phyloP scores from a whole-genome alignment of 192 early-diverging fungal species.

The Geranomyces michiganensis region DNA sequence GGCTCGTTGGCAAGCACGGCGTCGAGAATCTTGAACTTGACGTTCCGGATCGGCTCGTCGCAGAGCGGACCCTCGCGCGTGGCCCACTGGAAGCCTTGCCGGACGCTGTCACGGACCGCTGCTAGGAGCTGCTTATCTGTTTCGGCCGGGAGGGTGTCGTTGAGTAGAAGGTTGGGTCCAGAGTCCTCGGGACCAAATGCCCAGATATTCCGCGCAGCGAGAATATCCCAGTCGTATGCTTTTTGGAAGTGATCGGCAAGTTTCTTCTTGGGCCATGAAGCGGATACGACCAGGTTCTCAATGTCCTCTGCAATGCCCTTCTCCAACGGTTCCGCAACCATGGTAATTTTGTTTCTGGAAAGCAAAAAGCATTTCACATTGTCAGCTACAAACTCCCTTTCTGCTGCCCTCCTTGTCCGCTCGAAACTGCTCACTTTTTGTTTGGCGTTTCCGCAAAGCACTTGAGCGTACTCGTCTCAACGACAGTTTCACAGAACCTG shows the following conservation, averaged over 20 bases:
- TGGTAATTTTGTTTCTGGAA: slow-evolving; percentile 88
- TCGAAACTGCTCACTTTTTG: slow-evolving; percentile 71
- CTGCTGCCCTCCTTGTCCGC: too few relatives aligned
- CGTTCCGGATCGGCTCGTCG: slow-evolving; percentile 96
- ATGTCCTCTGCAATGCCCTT: slow-evolving; percentile 91
- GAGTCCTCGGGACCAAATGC: slow-evolving; percentile 92
- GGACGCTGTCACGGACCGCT: slow-evolving; percentile 80
- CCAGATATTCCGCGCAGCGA: slow-evolving; percentile 94
- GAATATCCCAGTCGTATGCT: slow-evolving; percentile 92
- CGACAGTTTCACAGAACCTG: slow-evolving; percentile 91
- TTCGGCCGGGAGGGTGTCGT: slow-evolving; percentile 94
- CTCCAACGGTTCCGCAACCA: slow-evolving; percentile 94
- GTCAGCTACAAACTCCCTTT: background rate
- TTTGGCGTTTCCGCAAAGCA: slow-evolving; percentile 99
- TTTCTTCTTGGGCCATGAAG: slow-evolving; percentile 71
- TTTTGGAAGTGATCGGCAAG: slow-evolving; percentile 80
- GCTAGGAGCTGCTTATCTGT: slow-evolving; percentile 79
- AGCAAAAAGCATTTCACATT: background rate
- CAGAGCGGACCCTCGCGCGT: slow-evolving; percentile 93
- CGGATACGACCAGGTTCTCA: slow-evolving; percentile 72
- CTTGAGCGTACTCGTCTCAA: slow-evolving; percentile 90
- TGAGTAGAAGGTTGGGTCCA: slow-evolving; percentile 86
- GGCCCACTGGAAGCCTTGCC: slow-evolving; percentile 98
- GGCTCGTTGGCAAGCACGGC: slow-evolving; percentile 82
- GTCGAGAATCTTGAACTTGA: slow-evolving; percentile 92